Evolutionary conservation across 2,329 filamentous ascomycete genomes (phyloP).

Genomic region (Tolypocladium sp.): DNA sequence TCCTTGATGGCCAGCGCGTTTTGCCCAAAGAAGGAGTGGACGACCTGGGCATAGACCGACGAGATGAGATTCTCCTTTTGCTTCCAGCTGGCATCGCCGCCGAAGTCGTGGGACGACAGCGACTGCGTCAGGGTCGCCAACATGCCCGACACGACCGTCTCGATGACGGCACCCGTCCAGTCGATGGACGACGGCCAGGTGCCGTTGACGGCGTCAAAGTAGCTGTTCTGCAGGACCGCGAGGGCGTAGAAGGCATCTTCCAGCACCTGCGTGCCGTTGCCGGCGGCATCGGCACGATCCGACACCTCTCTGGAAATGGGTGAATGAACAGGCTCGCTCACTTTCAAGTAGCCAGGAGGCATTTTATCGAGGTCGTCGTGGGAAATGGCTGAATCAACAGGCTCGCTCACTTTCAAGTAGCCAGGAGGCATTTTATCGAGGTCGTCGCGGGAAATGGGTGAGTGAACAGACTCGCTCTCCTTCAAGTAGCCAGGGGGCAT

Average conservation of each 20-base stretch:
- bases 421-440: not conserved
- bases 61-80: constrained; percentile 72
- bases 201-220: constrained; percentile 68
- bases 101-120: constrained; percentile 27
- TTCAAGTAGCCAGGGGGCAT: not conserved
- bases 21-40: constrained; percentile 80
- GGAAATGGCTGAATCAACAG: not conserved
- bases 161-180: constrained; percentile 83
- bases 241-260: constrained; percentile 54
- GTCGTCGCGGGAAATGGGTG: not conserved
- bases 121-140: constrained; percentile 62
- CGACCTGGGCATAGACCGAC: constrained; percentile 67
- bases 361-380: not conserved
- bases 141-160: constrained; percentile 68
- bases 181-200: constrained; percentile 84
- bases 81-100: constrained; percentile 28
- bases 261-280: constrained; percentile 18
- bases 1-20: constrained; percentile 65
- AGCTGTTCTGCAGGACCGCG: constrained; percentile 65
- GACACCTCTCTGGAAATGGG: too few relatives aligned
- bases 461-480: too few relatives aligned
- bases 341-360: not conserved
- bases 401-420: not conserved
- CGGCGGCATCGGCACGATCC: too few relatives aligned
- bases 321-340: not conserved